Evolutionary conservation across 495 filamentous ascomycete species (phyloP).

Genomic region (Neurospora pannonica): DNA sequence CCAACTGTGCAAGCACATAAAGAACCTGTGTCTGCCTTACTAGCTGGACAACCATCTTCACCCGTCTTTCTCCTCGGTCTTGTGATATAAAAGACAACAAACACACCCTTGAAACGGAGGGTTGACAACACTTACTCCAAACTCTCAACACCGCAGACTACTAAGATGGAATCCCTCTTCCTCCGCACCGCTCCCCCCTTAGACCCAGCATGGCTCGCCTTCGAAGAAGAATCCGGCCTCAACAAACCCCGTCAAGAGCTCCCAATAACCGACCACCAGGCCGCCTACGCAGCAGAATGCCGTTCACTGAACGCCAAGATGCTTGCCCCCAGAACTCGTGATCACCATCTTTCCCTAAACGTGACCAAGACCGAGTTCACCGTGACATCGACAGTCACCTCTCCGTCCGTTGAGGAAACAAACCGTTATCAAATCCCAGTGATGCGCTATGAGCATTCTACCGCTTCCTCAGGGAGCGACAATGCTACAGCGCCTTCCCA

Average conservation of each 20-base stretch:
- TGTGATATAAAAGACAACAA: neutral
- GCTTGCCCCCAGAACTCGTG: conserved; percentile 1
- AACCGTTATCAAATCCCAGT: neutral
- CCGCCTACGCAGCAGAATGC: conserved; percentile 6
- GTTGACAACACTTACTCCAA: neutral
- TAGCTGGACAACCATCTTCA: neutral
- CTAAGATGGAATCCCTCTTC: conserved; percentile 2
- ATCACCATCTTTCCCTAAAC: conserved; percentile 3
- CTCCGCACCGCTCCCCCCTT: conserved; percentile 5
- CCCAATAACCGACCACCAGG: conserved; percentile 3
- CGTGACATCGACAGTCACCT: conserved; percentile 1
- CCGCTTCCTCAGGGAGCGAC: neutral
- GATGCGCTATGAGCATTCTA: neutral
- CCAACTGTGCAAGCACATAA: neutral
- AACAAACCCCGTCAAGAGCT: neutral
- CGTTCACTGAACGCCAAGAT: conserved; percentile 1
- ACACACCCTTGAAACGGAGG: too few relatives aligned
- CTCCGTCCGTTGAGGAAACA: neutral
- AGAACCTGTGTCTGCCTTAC: neutral
- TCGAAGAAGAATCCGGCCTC: neutral
- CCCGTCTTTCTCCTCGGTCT: neutral
- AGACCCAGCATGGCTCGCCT: conserved; percentile 7
- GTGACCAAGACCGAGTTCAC: neutral
- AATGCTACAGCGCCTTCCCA: neutral
- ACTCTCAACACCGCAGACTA: neutral